Evolutionary conservation across 1,284 basidiomycete species (phyloP).

Genomic region (Heliocybe sulcata): DNA sequence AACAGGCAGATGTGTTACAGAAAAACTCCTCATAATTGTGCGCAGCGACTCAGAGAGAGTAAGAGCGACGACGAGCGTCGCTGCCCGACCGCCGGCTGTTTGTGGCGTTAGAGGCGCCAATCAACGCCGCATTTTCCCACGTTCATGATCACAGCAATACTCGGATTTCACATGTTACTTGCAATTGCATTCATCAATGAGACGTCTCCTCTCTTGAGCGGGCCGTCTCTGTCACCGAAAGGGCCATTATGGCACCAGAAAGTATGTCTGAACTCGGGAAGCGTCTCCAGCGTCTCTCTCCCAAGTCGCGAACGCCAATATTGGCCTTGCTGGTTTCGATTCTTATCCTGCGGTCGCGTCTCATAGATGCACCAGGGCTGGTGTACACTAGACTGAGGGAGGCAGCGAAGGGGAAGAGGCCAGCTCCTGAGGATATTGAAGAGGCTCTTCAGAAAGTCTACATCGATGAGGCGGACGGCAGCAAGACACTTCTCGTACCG

Average conservation of each 20-base stretch:
- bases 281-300: not conserved
- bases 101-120: too few species aligned
- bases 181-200: too few species aligned
- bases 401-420: slow-evolving; percentile 16
- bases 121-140: too few species aligned
- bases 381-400: slow-evolving; percentile 16
- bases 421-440: slow-evolving; percentile 36
- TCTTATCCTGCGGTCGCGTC: slow-evolving; percentile 39
- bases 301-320: not conserved
- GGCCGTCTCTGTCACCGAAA: too few species aligned
- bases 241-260: not conserved
- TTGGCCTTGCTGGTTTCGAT: slow-evolving; percentile 12
- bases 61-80: too few species aligned
- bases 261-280: not conserved
- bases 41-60: too few species aligned
- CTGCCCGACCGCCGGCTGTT: too few species aligned
- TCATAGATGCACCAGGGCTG: slow-evolving; percentile 27
- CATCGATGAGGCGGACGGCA: slow-evolving; percentile 44
- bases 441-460: slow-evolving; percentile 51
- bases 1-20: too few species aligned
- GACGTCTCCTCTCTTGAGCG: too few species aligned
- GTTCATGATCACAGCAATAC: too few species aligned
- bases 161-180: too few species aligned
- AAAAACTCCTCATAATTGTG: too few species aligned
- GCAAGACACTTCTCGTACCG: slow-evolving; percentile 61